phyloP scores from a whole-genome alignment of 2,329 filamentous ascomycete species.

The Clathrospora elynae region DNA sequence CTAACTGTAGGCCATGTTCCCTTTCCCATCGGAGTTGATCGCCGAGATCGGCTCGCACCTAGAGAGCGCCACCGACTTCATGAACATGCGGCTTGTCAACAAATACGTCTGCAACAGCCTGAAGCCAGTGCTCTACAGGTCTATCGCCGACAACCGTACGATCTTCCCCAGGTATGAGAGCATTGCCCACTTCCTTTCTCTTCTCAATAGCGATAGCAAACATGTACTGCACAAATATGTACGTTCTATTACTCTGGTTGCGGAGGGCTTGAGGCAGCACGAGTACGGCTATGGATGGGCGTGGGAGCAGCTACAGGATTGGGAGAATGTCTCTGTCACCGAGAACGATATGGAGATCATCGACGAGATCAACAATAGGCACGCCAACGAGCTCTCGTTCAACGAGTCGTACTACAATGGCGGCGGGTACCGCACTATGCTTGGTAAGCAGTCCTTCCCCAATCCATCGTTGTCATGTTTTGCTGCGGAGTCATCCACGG shows the following conservation, averaged over 20 bases:
- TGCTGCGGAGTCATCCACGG: background rate
- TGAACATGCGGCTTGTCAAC: conserved; percentile 1
- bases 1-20: too few relatives aligned
- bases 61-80: background rate
- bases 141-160: background rate
- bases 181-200: conserved; percentile 6
- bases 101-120: background rate
- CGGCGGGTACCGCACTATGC: conserved; percentile 20
- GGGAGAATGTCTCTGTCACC: background rate
- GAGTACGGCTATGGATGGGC: conserved; percentile 20
- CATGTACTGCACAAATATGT: conserved; percentile 3
- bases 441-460: conserved; percentile 3
- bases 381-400: conserved; percentile 5
- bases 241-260: conserved; percentile 12
- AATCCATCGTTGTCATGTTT: too few relatives aligned
- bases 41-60: background rate
- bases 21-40: conserved; percentile 5
- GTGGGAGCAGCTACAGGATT: conserved; percentile 21
- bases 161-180: conserved; percentile 8
- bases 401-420: conserved; percentile 13
- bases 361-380: conserved; percentile 8
- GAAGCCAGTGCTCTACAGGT: conserved; percentile 3
- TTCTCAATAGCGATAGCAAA: background rate
- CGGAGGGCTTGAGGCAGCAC: conserved; percentile 15
- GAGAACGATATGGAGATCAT: conserved; percentile 11